These are phyloP conservation scores for Monosporascus cannonballus DNA, from an alignment of 2,329 filamentous ascomycete genomes.

Conservation along the genomic window DNA sequence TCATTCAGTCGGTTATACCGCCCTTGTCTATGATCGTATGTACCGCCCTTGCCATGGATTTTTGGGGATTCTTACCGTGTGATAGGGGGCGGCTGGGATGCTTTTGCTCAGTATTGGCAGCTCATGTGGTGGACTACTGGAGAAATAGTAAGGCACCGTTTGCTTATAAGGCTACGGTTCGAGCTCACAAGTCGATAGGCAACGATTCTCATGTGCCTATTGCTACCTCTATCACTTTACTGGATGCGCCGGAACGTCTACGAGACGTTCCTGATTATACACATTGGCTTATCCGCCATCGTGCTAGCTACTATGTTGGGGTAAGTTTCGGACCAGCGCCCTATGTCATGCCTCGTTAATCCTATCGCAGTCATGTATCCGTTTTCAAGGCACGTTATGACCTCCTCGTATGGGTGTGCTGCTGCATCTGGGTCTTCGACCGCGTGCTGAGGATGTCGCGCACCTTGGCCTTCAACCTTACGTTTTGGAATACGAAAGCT, in stretches of 20 bases:
- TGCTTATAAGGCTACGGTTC: too few relatives aligned
- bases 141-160: slow-evolving; percentile 31
- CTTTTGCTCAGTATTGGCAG: slow-evolving; percentile 31
- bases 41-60: not conserved
- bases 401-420: slow-evolving; percentile 42
- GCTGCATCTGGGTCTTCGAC: slow-evolving; percentile 44
- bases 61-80: not conserved
- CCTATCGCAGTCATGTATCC: slow-evolving; percentile 37
- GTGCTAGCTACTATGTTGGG: slow-evolving; percentile 45
- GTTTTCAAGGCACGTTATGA: slow-evolving; percentile 46
- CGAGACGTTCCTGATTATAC: slow-evolving; percentile 42
- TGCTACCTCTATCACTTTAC: slow-evolving; percentile 42
- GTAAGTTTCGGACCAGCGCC: slow-evolving; percentile 29
- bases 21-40: slow-evolving; percentile 35
- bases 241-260: slow-evolving; percentile 47
- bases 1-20: slow-evolving; percentile 55
- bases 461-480: slow-evolving; percentile 33
- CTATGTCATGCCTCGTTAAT: not conserved
- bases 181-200: slow-evolving; percentile 22
- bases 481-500: slow-evolving; percentile 30
- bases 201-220: slow-evolving; percentile 37
- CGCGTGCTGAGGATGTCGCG: slow-evolving; percentile 39
- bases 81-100: slow-evolving; percentile 26
- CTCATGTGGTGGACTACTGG: slow-evolving; percentile 46
- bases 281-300: slow-evolving; percentile 46